Evolutionary conservation across 352 stramenopile genomes (phyloP).

Genomic region (Phytophthora rubi): DNA sequence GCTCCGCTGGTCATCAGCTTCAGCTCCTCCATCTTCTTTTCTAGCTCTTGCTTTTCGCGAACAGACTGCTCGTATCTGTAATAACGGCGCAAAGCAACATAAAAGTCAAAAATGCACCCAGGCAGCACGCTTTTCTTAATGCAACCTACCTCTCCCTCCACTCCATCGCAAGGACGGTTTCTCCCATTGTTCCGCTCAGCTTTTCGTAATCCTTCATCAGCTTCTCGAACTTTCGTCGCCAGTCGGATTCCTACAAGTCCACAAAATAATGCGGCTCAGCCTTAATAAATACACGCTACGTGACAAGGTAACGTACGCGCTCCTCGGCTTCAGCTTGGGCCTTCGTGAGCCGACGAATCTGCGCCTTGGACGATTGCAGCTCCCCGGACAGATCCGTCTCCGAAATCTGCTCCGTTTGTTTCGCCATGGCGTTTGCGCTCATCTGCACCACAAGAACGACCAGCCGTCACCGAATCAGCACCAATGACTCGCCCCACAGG

Average conservation of each 20-base stretch:
- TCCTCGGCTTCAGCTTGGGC: constrained; percentile 78
- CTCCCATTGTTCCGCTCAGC: constrained; percentile 84
- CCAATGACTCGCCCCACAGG: background rate
- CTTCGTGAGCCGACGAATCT: constrained; percentile 81
- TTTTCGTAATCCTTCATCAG: constrained; percentile 88
- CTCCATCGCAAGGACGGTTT: constrained; percentile 84
- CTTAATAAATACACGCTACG: background rate
- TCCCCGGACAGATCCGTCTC: constrained; percentile 77
- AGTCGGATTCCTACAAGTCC: constrained; percentile 68
- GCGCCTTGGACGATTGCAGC: constrained; percentile 72
- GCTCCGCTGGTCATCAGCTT: constrained; percentile 48
- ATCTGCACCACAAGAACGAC: constrained; percentile 51
- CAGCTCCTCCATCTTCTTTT: constrained; percentile 78
- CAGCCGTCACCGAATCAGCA: background rate
- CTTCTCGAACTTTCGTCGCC: constrained; percentile 87
- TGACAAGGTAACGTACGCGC: constrained; percentile 42
- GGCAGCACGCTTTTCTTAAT: background rate
- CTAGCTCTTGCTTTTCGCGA: constrained; percentile 77
- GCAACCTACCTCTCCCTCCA: constrained; percentile 72
- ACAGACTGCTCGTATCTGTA: constrained; percentile 77
- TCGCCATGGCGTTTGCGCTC: constrained; percentile 74
- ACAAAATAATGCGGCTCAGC: background rate
- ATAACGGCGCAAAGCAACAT: background rate
- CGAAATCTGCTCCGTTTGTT: constrained; percentile 80
- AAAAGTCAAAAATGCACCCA: background rate